Conservation (phyloP, 2,329 filamentous ascomycete species). For the Hymenoscyphus fraxineus region DNA sequence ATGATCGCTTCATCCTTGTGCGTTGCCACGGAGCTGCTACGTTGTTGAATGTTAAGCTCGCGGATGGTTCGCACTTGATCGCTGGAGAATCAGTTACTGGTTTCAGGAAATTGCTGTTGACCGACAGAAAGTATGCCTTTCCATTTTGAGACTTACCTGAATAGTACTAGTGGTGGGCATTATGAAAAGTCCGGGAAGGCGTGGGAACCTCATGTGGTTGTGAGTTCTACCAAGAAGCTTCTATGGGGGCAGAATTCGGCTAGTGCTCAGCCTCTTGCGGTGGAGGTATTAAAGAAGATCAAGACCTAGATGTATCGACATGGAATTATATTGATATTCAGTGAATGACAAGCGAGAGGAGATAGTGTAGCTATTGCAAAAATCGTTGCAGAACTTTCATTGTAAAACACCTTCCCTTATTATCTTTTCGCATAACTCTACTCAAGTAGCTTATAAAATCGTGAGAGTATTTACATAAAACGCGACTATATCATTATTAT, state of each 20-base stretch:
- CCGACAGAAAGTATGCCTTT: constrained; percentile 51
- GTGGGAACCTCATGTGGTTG: constrained; percentile 35
- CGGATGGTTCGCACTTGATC: constrained; percentile 51
- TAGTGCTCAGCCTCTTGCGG: constrained; percentile 38
- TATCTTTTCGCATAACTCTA: too few relatives aligned
- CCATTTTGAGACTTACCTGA: constrained; percentile 52
- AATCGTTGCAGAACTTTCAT: too few relatives aligned
- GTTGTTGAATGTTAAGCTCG: constrained; percentile 52
- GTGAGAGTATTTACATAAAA: too few relatives aligned
- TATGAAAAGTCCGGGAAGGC: constrained; percentile 53
- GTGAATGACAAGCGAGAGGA: too few relatives aligned
- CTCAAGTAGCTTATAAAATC: too few relatives aligned
- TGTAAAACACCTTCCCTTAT: too few relatives aligned
- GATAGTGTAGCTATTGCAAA: too few relatives aligned
- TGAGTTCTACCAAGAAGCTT: constrained; percentile 36
- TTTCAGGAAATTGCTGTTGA: constrained; percentile 45
- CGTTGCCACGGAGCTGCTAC: constrained; percentile 67
- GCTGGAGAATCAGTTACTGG: constrained; percentile 55
- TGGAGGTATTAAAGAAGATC: constrained; percentile 39
- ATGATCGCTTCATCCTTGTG: constrained; percentile 58
- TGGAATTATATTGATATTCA: not conserved
- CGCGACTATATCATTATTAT: too few relatives aligned
- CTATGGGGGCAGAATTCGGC: constrained; percentile 43
- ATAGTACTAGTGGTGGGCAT: constrained; percentile 45
- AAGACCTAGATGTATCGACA: constrained; percentile 13